Evolutionary conservation across 108 stramenopile species (phyloP).

Genomic region (Discostella pseudostelligera): DNA sequence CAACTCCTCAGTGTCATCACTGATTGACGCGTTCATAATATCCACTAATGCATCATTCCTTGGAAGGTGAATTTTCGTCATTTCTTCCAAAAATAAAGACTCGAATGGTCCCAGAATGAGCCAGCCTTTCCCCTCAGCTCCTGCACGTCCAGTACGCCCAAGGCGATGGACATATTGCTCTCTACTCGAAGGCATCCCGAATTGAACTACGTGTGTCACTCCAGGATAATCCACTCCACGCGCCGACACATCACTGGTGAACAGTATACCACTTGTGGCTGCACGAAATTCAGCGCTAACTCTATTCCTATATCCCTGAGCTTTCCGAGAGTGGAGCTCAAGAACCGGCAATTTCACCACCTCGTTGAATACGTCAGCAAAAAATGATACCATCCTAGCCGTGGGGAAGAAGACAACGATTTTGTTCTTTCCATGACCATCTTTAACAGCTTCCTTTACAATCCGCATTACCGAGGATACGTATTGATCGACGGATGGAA

Average conservation of each 20-base stretch:
- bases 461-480: slow-evolving; percentile 54
- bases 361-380: slow-evolving; percentile 71
- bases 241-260: slow-evolving; percentile 90
- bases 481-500: slow-evolving; percentile 50
- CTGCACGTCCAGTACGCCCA: slow-evolving; percentile 93
- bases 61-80: slow-evolving; percentile 32
- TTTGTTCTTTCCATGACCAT: slow-evolving; percentile 65
- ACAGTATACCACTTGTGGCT: slow-evolving; percentile 53
- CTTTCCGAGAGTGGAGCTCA: slow-evolving; percentile 87
- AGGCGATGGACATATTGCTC: slow-evolving; percentile 96
- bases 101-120: slow-evolving; percentile 68
- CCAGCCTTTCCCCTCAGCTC: slow-evolving; percentile 65
- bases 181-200: slow-evolving; percentile 69
- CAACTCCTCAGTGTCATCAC: slow-evolving; percentile 17
- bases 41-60: slow-evolving; percentile 23
- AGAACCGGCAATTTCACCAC: slow-evolving; percentile 59
- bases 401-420: slow-evolving; percentile 90
- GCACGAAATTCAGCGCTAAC: slow-evolving; percentile 66
- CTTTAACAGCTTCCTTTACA: slow-evolving; percentile 38
- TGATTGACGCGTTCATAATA: not conserved
- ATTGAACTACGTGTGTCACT: slow-evolving; percentile 64
- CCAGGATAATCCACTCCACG: slow-evolving; percentile 89
- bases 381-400: slow-evolving; percentile 73
- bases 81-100: slow-evolving; percentile 17
- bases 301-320: slow-evolving; percentile 74